Evolutionary conservation across 2,329 filamentous ascomycete species (phyloP).

Genomic region (Claviceps capensis): DNA sequence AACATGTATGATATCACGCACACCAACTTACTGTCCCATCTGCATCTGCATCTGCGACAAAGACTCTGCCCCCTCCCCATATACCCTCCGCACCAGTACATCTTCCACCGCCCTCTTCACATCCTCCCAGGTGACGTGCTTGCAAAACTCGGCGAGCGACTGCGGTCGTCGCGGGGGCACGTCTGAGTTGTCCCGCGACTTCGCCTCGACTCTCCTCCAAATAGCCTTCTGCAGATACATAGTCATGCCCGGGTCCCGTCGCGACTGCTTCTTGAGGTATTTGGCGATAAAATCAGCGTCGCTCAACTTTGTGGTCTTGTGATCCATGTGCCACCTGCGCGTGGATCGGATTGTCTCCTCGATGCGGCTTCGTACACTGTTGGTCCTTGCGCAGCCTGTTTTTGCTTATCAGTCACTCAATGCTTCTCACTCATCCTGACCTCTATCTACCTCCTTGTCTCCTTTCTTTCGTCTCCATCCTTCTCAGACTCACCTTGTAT

Average conservation of each 20-base stretch:
- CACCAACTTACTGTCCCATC: neutral
- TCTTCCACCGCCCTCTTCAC: constrained; percentile 20
- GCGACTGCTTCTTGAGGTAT: constrained; percentile 23
- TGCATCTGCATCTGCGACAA: constrained; percentile 2
- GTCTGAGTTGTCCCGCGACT: constrained; percentile 2
- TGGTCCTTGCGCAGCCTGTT: constrained; percentile 1
- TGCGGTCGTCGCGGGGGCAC: constrained; percentile 8
- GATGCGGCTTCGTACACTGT: constrained; percentile 14
- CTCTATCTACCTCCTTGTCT: neutral
- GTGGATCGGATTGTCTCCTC: constrained; percentile 23
- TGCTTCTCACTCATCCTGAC: neutral
- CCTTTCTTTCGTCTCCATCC: neutral
- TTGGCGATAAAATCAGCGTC: constrained; percentile 18
- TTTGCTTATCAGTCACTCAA: neutral
- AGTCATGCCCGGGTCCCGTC: constrained; percentile 20
- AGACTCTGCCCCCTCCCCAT: constrained; percentile 7
- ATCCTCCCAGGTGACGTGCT: constrained; percentile 18
- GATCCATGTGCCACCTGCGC: constrained; percentile 24
- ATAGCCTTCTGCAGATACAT: constrained; percentile 20
- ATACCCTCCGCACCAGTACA: constrained; percentile 15
- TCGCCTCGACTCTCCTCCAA: constrained; percentile 12
- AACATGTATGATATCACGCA: neutral
- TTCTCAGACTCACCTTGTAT: neutral
- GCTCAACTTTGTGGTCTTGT: constrained; percentile 18
- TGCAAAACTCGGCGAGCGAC: constrained; percentile 21